These are phyloP conservation scores for Yarrowia sp. DNA, from an alignment of 805 yeast genomes.

Conservation along the genomic window DNA sequence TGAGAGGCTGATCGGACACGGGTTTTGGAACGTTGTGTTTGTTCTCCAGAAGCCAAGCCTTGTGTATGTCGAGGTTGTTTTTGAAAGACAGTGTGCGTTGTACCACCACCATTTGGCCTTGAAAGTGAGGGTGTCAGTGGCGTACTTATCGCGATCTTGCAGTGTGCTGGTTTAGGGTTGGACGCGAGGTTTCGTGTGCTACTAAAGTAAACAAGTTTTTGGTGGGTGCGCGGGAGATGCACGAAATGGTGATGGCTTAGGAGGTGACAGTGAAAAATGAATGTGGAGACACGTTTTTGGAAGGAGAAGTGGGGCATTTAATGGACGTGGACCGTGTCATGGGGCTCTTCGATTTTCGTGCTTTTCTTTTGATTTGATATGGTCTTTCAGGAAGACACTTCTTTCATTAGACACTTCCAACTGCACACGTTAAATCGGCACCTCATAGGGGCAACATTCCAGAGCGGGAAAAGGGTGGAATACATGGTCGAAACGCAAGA, in stretches of 20 bases:
- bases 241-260: not conserved
- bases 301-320: no score
- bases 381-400: no score
- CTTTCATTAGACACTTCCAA: no score
- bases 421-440: no score
- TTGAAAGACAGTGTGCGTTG: conserved; percentile 19
- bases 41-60: conserved; percentile 21
- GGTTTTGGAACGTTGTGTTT: conserved; percentile 22
- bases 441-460: no score
- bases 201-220: conserved; percentile 28
- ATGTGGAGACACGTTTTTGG: no score
- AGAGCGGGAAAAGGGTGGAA: no score
- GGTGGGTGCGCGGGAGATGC: not conserved
- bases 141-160: conserved; percentile 7
- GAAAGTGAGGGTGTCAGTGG: conserved; percentile 12
- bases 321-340: no score
- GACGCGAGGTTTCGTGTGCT: conserved; percentile 7
- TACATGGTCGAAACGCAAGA: no score
- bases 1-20: not conserved
- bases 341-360: no score
- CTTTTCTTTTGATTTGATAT: no score
- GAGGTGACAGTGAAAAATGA: not conserved
- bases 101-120: conserved; percentile 11
- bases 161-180: conserved; percentile 14
- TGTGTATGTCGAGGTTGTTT: conserved; percentile 23